Base-by-base conservation (phyloP, 108 stramenopile genomes). In the Nitzschia inconspicua region DNA sequence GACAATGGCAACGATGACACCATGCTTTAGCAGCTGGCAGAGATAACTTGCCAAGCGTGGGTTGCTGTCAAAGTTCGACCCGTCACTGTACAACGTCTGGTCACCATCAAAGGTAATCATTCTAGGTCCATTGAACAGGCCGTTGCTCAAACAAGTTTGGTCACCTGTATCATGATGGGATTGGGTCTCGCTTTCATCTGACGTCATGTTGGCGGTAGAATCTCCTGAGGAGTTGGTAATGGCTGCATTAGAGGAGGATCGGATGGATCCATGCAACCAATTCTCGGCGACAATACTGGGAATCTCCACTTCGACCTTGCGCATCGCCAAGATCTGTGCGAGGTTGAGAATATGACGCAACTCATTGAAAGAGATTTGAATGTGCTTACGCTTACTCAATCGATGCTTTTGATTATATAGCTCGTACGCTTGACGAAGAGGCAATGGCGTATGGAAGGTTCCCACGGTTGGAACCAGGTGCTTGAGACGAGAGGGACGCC, bases 41-140 rank as follows among this genome's bases (percentile, higher is more conserved):
- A 92, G 59, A 52, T 87, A 89, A 49, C 77, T 73, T 27, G 94
- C 94, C 57, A 95, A 65, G 46, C 68, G 74, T 3, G 86, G 89
- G 76, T 88, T 88, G 37, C 65, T 71, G 16, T 93, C 91, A 80
- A 96, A 96, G 72, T 93, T 96, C 11, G 85, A 77, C 6, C 95
- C 95, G 61, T 96, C 95, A 0, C 66, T 61, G 56, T 96, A 96
- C 10, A 96, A 76, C 2, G 95, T 96, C 50, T 94, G 92, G 65
- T 96, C 95, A 36, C 95, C 95, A 71, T 96, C 95, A 67, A 96
- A 96, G 48, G 86, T 85, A 20, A 96, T 83, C 39, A 96, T 58
- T 36, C 77, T 79, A 9, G 93, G 88, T 5, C 90, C 88, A 35
- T 81, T 74, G 13, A 89, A 76, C 26, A 25, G 8, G 26, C 48